Base-by-base conservation (phyloP, 2,329 filamentous ascomycete genomes). In the Bisporella sp. region DNA sequence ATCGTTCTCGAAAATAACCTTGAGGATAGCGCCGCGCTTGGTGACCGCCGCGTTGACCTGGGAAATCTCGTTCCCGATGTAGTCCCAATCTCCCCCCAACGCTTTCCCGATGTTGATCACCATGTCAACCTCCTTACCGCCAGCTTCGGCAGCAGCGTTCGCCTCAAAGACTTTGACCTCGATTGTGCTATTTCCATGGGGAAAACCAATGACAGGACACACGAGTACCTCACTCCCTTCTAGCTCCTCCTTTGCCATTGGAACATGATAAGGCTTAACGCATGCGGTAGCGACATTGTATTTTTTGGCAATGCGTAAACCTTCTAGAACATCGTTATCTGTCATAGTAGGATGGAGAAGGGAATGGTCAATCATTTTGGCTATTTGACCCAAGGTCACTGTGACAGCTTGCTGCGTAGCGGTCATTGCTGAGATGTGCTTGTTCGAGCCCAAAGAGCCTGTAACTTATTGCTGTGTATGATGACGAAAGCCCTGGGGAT, bases 1-100 rank as follows among this genome's bases (percentile, higher is more conserved):
- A 58, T 81, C 78, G 56, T 79, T 82, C 57, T 83, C 78, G 49
- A 83, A 82, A 45, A 82, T 83, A 46, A 82, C 78, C 59, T 83
- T 83, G 5, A 82, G 67, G 1, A 71, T 66, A 0, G 71, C 75
- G 0, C 71, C 72, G 5, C 66, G 50, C n/a, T 62, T 58, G 1
- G 61, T 58, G 3, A 81, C 77, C 0, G 68, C 70, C 0, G 70
- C 59, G 55, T 82, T 80, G 54, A 83, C 64, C 31, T 62, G 59
- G 1, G 64, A 59, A 45, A 83, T 77, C 58, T 83, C 79, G 5
- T 70, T 61, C 0, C 62, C 57, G 9, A 82, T 76, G 54, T 81
- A 82, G 5, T 69, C 69, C 78, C 78, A 82, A 31, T 82, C 74
- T 0, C 71, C 73, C 12, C 75, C 66, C 0, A 81, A 70, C 0